Base-by-base conservation (phyloP, 1,139 yeast species). In the Meyerozyma carpophila region DNA sequence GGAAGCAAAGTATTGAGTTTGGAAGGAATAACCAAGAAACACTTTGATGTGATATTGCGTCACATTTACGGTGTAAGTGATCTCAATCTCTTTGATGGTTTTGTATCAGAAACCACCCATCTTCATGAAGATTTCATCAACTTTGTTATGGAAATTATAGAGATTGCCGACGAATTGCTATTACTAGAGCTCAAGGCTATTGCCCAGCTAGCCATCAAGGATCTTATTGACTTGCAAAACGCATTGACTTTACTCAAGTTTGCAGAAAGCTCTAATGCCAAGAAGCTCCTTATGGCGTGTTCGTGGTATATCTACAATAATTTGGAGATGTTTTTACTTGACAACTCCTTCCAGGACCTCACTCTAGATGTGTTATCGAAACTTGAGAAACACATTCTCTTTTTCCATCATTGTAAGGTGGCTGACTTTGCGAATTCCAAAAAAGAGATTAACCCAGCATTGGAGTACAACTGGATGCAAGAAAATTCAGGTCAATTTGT, bases 301-400 rank as follows among this genome's bases (percentile, higher is more conserved):
- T 66, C 84, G 36, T 82, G 88, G 81, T 86, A 77, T 50, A 70
- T 88, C 13, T 81, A 77, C 51, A 75, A 78, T 50, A 88, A 89
- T 55, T 62, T 87, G 48, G 90, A 83, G 36, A 59, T 79, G 5
- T 58, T 87, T 21, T 64, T 89, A 39, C 76, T 81, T 47, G 87
- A 84, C 51, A 54, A 61, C 2, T 40, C 58, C 2, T 58, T 70
- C 43, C 48, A 52, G 18, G 66, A 61, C 7, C 51, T 71, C 14
- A 63, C 70, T 2, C 46, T 51, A 7, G 66, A 63, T 0, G 37
- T 66, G 10, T 41, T 70, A 40, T 28, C 44, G 5, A 58, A 57
- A 42, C 47, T 73, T 8, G 77, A 73, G 42, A 42, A 43, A 3
- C 63, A 62, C 36, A 46, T 71, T 4, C 46, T 44, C 8, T 51